A percentile compares a stretch with the other conserved stretches of the same genome.
phyloP scores from a whole-genome alignment of 495 filamentous ascomycete species.

The Penicillium simplicissimum region DNA sequence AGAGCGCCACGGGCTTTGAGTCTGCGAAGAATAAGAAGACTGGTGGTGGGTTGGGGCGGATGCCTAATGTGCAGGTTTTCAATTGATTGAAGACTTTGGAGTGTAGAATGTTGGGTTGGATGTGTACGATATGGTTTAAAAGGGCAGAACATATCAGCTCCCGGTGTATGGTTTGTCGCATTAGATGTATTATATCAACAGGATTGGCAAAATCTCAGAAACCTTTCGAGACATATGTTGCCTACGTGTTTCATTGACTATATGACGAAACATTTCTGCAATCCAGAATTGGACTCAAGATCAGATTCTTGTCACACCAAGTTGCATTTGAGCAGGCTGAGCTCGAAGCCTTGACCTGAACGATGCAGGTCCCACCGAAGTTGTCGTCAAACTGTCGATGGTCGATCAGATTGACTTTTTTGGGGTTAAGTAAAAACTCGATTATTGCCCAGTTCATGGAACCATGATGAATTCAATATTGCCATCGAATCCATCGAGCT shows the following conservation, averaged over 20 bases:
- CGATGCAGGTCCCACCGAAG: not conserved
- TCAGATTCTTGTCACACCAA: not conserved
- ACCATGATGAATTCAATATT: too few species aligned
- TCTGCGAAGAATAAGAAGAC: slow-evolving; percentile 49
- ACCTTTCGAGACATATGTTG: too few species aligned
- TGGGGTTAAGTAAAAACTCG: too few species aligned
- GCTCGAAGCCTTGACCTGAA: not conserved
- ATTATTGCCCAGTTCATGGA: too few species aligned
- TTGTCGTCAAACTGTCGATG: not conserved
- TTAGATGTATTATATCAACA: not conserved
- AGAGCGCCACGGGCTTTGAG: slow-evolving; percentile 55
- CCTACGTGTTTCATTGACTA: too few species aligned
- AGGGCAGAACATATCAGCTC: not conserved
- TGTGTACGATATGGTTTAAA: slow-evolving; percentile 2
- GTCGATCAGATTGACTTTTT: not conserved
- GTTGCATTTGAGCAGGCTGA: not conserved
- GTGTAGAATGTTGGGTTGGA: not conserved
- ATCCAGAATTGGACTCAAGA: not conserved
- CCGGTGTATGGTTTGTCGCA: not conserved
- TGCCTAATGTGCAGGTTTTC: slow-evolving; percentile 57
- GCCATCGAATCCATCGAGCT: not conserved
- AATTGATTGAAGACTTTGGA: slow-evolving; percentile 20
- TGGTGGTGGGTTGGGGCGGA: slow-evolving; percentile 51
- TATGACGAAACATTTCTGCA: not conserved
- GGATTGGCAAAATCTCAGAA: not conserved